phyloP scores from a whole-genome alignment of 257 asterid genomes.

The Solanum medicagineum region DNA sequence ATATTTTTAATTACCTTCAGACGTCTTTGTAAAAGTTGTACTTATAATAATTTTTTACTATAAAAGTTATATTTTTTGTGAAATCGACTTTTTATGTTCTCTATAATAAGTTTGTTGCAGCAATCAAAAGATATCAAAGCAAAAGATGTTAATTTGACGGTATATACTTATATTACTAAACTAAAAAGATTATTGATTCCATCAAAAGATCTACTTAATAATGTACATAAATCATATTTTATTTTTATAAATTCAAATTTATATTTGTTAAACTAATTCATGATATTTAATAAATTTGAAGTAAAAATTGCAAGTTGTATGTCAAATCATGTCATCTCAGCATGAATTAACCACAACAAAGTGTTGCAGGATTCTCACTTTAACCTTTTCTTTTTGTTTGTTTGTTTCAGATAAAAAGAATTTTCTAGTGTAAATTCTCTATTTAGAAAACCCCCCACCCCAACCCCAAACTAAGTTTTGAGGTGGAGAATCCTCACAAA shows the following conservation, averaged over 20 bases:
- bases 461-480: neutral
- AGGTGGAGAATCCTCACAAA: neutral
- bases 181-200: neutral
- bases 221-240: neutral
- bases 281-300: neutral
- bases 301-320: neutral
- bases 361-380: neutral
- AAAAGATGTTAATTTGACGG: neutral
- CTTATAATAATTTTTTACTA: too few relatives aligned
- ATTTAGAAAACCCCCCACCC: neutral
- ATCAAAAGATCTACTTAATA: neutral
- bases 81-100: neutral
- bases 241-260: neutral
- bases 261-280: neutral
- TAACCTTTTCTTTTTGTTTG: too few relatives aligned
- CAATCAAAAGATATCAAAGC: neutral
- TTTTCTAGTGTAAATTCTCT: neutral
- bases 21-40: too few relatives aligned
- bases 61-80: neutral
- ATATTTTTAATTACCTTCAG: too few relatives aligned
- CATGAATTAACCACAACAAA: neutral
- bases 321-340: neutral
- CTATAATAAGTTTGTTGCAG: neutral
- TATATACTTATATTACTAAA: neutral
- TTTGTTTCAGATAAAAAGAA: neutral